Base-by-base conservation (phyloP, 2,329 filamentous ascomycete genomes). In the Trichophyton simii region DNA sequence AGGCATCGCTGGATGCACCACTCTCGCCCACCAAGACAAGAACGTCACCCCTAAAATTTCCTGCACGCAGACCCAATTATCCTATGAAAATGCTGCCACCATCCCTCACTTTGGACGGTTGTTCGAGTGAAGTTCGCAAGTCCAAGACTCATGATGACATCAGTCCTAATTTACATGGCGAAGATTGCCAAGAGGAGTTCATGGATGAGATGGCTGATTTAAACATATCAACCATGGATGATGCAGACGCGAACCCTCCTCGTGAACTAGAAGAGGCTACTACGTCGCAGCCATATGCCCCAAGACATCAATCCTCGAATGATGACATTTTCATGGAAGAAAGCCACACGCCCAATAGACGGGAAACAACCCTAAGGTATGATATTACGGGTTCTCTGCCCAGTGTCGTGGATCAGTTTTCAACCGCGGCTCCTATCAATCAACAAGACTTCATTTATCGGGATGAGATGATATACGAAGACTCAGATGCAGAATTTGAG, bases 31-130 rank as follows among this genome's bases (percentile, higher is more conserved):
- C 74, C 9, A 75, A 73, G 55, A 66, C 67, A 25, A 65, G 71
- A 60, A 60, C 66, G 9, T 75, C 73, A 9, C 64, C 77, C 5
- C 68, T 79, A 15, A 72, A 75, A 63, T 77, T 75, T 57, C 77
- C 77, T 6, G 76, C 77, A 1, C 76, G 76, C 63, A 73, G 75
- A 57, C 69, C 75, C 25, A 67, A 68, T 7, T 75, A 75, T 3
- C 73, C 76, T 0, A 72, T 73, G 60, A 77, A 76, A 58, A 67
- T 25, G n/a, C 52, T 36, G 20, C 50, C 44, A n/a, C 52, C 46
- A 15, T 25, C 22, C 34, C 25, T n/a, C 5, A 25, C 9, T 3
- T 31, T 31, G 15, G 28, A 11, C n/a, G 28, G 7, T n/a, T 13
- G 50, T 25, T 13, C 25, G 8, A 8, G 0, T 34, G 22, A 28